phyloP scores from a whole-genome alignment of 2,329 filamentous ascomycete genomes.

The Sarocladium brachiariae region DNA sequence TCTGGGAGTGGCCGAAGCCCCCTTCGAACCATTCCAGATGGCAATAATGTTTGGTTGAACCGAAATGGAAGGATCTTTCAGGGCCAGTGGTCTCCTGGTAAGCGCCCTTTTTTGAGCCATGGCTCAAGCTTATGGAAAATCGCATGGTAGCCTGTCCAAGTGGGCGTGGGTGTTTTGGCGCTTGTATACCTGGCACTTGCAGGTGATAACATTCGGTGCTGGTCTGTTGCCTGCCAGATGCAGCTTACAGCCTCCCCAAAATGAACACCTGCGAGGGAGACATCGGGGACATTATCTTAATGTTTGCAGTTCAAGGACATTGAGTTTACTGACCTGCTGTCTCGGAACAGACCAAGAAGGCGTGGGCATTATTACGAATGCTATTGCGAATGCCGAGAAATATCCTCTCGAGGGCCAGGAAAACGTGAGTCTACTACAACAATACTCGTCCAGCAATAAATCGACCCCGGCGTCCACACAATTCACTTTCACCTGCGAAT shows the following conservation, averaged over 20 bases:
- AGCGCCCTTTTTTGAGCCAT: conserved; percentile 20
- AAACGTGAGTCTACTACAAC: conserved; percentile 71
- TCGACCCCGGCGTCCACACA: conserved; percentile 68
- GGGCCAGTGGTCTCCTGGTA: conserved; percentile 35
- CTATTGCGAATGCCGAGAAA: conserved; percentile 82
- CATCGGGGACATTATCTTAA: neutral
- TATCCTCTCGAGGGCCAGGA: conserved; percentile 64
- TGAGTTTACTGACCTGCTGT: neutral
- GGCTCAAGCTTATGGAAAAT: neutral
- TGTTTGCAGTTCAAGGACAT: neutral
- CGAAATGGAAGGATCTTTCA: neutral
- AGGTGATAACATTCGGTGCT: neutral
- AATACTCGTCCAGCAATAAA: conserved; percentile 52
- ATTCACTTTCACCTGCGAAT: conserved; percentile 95
- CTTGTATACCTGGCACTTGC: neutral
- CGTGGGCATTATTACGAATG: conserved; percentile 79
- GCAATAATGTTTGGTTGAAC: conserved; percentile 46
- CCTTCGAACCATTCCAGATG: conserved; percentile 52
- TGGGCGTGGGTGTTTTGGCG: neutral
- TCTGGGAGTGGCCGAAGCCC: conserved; percentile 54
- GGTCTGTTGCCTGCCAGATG: neutral
- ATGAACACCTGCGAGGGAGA: neutral
- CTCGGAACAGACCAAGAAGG: conserved; percentile 33
- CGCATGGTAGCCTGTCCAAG: neutral
- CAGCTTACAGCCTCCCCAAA: neutral